Percentiles rank a stretch among this genome's conserved stretches.
Evolutionary conservation across 495 filamentous ascomycete genomes (phyloP).

Genomic region (Penicillium turbatum): DNA sequence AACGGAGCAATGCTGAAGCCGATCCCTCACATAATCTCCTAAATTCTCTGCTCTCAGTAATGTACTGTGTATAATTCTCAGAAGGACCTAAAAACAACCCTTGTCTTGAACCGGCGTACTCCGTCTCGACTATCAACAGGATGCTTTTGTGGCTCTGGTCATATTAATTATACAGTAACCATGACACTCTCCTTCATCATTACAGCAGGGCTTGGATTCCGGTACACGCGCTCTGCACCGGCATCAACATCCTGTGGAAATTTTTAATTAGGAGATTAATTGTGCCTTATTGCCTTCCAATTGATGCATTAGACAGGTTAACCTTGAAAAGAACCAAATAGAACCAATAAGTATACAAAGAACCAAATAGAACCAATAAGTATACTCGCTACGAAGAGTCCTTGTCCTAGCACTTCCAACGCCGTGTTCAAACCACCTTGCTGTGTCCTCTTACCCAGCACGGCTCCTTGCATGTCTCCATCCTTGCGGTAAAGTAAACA

Average conservation of each 20-base stretch:
- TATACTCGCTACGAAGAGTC: not conserved
- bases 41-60: too few relatives aligned
- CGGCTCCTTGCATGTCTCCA: conserved; percentile 26
- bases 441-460: conserved; percentile 12
- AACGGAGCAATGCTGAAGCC: conserved; percentile 18
- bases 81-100: not conserved
- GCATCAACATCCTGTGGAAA: conserved; percentile 12
- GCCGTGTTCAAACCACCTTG: conserved; percentile 9
- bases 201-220: conserved; percentile 20
- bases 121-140: conserved; percentile 1
- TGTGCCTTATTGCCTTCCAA: not conserved
- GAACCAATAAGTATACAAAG: not conserved
- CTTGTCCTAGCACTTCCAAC: not conserved
- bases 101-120: not conserved
- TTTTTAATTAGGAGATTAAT: not conserved
- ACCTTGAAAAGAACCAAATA: not conserved
- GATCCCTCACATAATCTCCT: conserved; percentile 7
- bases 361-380: too few relatives aligned
- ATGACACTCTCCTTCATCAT: conserved; percentile 11
- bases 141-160: conserved; percentile 3
- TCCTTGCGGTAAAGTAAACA: conserved; percentile 17
- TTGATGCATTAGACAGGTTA: too few relatives aligned
- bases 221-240: conserved; percentile 5
- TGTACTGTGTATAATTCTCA: not conserved
- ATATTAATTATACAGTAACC: conserved; percentile 9